phyloP scores from a whole-genome alignment of 2,329 filamentous ascomycete genomes.

The Fusarium beomiforme region DNA sequence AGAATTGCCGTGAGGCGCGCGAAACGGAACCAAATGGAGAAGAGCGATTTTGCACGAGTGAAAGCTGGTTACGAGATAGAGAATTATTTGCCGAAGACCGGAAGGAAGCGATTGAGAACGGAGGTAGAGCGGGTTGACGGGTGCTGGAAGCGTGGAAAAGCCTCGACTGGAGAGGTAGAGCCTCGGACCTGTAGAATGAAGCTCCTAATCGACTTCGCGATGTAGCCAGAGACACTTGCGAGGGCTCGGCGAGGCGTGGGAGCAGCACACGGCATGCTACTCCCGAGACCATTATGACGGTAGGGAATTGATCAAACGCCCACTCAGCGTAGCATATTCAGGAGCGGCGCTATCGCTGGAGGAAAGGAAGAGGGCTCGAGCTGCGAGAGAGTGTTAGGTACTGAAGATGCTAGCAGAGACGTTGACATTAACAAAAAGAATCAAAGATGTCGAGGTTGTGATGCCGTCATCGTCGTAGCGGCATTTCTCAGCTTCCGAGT shows the following conservation, averaged over 20 bases:
- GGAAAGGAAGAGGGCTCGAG: constrained; percentile 1
- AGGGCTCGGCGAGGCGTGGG: constrained; percentile 55
- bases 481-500: constrained; percentile 47
- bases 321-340: constrained; percentile 46
- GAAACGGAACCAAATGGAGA: constrained; percentile 21
- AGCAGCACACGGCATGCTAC: constrained; percentile 61
- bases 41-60: not conserved
- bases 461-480: constrained; percentile 49
- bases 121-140: constrained; percentile 36
- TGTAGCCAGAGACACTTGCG: constrained; percentile 36
- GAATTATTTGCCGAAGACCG: constrained; percentile 27
- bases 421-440: constrained; percentile 21
- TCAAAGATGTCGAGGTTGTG: constrained; percentile 38
- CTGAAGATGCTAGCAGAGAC: constrained; percentile 21
- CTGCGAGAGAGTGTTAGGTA: not conserved
- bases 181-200: constrained; percentile 26
- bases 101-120: constrained; percentile 41
- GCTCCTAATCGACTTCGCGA: constrained; percentile 37
- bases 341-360: constrained; percentile 29
- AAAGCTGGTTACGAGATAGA: constrained; percentile 5
- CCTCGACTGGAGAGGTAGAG: constrained; percentile 29
- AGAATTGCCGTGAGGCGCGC: constrained; percentile 46
- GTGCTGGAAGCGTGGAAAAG: constrained; percentile 27
- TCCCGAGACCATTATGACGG: constrained; percentile 59
- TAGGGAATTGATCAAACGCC: constrained; percentile 38